phyloP scores from a whole-genome alignment of 176 grass and related monocot species.

The Carex cristatella region DNA sequence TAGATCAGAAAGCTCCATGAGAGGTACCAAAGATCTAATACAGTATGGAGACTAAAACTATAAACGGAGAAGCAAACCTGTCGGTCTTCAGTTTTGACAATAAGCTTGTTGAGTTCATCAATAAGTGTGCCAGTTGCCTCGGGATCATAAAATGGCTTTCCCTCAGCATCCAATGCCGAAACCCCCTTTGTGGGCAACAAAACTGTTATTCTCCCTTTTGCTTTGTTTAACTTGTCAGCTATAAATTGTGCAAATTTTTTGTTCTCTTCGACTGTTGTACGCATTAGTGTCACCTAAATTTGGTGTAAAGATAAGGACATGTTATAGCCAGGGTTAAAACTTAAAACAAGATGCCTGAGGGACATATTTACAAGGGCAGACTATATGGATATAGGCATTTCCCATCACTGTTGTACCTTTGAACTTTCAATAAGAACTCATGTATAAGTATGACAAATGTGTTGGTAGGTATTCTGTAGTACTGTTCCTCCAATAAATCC shows the following conservation, averaged over 20 bases:
- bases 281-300: conserved; percentile 74
- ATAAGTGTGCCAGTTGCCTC: conserved; percentile 65
- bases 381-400: neutral
- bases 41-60: neutral
- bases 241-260: conserved; percentile 81
- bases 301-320: neutral
- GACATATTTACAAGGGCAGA: neutral
- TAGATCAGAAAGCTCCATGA: neutral
- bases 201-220: conserved; percentile 51
- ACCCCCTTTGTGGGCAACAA: conserved; percentile 74
- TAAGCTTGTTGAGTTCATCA: conserved; percentile 58
- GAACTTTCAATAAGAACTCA: neutral
- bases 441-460: neutral
- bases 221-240: conserved; percentile 91
- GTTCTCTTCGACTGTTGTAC: conserved; percentile 81
- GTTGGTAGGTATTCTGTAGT: neutral
- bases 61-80: conserved; percentile 48
- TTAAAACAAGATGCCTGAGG: neutral
- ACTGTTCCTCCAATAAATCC: neutral
- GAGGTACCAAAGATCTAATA: neutral
- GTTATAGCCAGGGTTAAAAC: neutral
- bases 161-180: conserved; percentile 78
- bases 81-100: conserved; percentile 50
- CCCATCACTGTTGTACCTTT: neutral
- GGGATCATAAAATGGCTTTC: conserved; percentile 87